Conservation (phyloP, 768 basidiomycete species). For the Mycena leptocephala region DNA sequence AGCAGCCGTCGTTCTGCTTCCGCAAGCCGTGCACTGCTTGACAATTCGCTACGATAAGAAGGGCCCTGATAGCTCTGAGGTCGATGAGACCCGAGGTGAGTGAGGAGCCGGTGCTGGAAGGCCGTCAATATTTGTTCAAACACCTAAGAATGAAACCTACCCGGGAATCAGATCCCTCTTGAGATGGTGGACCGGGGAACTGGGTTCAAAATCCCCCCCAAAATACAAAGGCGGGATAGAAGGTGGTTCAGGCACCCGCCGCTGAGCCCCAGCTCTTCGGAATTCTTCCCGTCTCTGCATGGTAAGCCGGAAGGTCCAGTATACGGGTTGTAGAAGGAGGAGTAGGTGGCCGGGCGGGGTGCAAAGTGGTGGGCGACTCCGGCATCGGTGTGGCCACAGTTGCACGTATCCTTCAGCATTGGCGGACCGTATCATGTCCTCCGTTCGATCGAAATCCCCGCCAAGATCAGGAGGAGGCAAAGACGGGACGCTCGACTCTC, state of each 20-base stretch:
- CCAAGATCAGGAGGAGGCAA: constrained; percentile 52
- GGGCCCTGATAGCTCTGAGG: constrained; percentile 13
- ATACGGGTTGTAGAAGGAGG: constrained; percentile 49
- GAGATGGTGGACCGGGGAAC: not conserved
- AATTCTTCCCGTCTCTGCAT: constrained; percentile 53
- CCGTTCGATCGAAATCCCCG: constrained; percentile 38
- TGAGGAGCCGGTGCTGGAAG: constrained; percentile 7
- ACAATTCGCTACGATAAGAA: constrained; percentile 9
- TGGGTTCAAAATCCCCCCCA: constrained; percentile 42
- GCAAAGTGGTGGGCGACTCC: not conserved
- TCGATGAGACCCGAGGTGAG: constrained; percentile 2
- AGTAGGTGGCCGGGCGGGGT: constrained; percentile 24
- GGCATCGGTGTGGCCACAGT: not conserved
- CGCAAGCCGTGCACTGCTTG: not conserved
- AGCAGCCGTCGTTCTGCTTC: constrained; percentile 30
- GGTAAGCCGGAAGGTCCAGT: constrained; percentile 68
- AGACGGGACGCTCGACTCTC: constrained; percentile 40
- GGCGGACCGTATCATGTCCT: constrained; percentile 23
- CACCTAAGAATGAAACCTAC: constrained; percentile 9
- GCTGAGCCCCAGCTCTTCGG: constrained; percentile 22
- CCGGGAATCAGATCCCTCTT: constrained; percentile 12
- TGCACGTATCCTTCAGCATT: constrained; percentile 3
- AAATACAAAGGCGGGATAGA: constrained; percentile 60
- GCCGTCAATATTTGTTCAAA: not conserved
- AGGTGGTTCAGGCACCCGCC: constrained; percentile 39